Percentiles rank a stretch among this genome's conserved stretches.
Conservation (phyloP, 2,329 filamentous ascomycete genomes). For the Aspergillus flavus region DNA sequence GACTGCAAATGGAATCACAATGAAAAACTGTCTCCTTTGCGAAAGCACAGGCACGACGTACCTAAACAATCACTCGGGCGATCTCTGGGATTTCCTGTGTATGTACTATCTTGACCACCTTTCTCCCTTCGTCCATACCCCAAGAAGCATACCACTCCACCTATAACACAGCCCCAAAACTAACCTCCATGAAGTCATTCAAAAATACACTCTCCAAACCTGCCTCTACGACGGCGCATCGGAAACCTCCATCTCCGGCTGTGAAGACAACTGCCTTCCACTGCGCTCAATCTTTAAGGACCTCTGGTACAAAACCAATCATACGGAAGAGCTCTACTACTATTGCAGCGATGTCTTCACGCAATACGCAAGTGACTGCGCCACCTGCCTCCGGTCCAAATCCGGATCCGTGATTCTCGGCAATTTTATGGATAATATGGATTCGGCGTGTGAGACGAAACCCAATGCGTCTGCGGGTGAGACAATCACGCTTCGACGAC, state of each 20-base stretch:
- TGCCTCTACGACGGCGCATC: background rate
- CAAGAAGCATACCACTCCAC: too few species aligned
- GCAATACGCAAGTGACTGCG: background rate
- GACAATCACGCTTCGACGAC: background rate
- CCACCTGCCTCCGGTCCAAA: background rate
- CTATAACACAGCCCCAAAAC: background rate
- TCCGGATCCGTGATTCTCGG: background rate
- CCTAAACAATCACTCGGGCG: background rate
- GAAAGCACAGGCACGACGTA: constrained; percentile 6
- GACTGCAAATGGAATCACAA: background rate
- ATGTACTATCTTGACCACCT: background rate
- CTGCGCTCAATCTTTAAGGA: background rate
- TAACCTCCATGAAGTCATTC: background rate
- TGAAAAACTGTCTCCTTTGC: constrained; percentile 6
- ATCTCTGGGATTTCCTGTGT: background rate
- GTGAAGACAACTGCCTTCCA: background rate
- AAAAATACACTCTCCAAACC: constrained; percentile 8
- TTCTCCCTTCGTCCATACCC: too few species aligned
- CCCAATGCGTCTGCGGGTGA: background rate
- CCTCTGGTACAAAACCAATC: background rate
- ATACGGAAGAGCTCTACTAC: background rate
- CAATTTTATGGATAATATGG: constrained; percentile 7
- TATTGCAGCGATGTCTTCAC: background rate
- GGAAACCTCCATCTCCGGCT: background rate
- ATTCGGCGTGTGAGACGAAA: background rate